Base-by-base conservation (phyloP, 1,139 yeast genomes). In the Spathaspora sp. region DNA sequence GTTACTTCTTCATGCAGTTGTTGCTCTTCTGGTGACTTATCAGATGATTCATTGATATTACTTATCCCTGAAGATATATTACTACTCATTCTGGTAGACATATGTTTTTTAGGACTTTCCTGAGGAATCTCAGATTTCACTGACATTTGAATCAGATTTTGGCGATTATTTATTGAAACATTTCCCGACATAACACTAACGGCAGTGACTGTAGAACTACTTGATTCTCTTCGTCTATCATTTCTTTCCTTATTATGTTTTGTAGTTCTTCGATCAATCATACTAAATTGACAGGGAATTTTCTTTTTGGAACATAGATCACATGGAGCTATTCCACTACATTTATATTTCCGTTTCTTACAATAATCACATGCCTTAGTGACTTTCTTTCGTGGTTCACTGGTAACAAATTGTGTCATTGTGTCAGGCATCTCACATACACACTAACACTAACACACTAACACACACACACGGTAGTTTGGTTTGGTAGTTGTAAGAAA, bases 301-400 rank as follows among this genome's bases (percentile, higher is more conserved):
- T 51, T 53, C 56, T 56, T 56, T 53, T 58, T 58, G 39, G 52
- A 47, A 45, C 63, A 59, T 25, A 56, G 44, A 23, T 51, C 55
- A 47, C 63, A 59, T 2, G 63, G 63, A 2, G 57, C 49, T 17
- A 49, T 47, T 18, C 63, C 63, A 20, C 53, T 56, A 42, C 63
- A 59, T 51, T 58, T 51, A 51, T 43, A 46, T 36, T 46, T 46
- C 27, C 48, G 17, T 26, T 46, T 46, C 41, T 46, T 46, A 13
- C 48, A 46, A 24, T 46, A 43, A 38, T 46, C 48, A 39, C 48
- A 46, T 2, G 48, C 48, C 18, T 37, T 34, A 8, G 44, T 46
- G 17, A 46, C 48, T 25, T 46, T 46, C 39, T 46, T 46, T 7
- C 48, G 40, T 24, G 40, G 34, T 13, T 43, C 46, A 10, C 25